Base-by-base conservation (phyloP, 805 yeast species). In the Kodamaea fukazawae region DNA sequence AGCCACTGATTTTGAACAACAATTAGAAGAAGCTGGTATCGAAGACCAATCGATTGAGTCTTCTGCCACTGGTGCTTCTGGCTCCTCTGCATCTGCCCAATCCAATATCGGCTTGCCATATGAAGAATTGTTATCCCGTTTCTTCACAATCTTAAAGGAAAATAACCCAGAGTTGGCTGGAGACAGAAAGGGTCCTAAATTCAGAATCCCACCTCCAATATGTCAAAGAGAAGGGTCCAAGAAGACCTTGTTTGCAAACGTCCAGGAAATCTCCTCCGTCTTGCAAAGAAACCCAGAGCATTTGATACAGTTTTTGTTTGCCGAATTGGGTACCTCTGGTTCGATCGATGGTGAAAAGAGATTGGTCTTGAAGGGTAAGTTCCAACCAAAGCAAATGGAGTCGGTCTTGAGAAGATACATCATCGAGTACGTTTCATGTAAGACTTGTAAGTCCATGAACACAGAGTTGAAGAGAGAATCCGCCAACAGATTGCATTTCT, bases 301-400 rank as follows among this genome's bases (percentile, higher is more conserved):
- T 70, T 81, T 93, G 50, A 93, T 93, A 65, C 96, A 89, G 72
- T 93, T 85, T 69, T 70, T 93, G 67, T 93, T 93, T 70, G 97
- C 98, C 1, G 99, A 93, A 73, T 76, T 93, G 78, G 99, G 99
- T 82, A 93, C 99, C 14, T 88, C 98, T 2, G 99, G 99, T 61
- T 90, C 97, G 41, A 91, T 93, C 45, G 99, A 93, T 70, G 99
- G 98, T 65, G 91, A 87, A 67, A 87, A 89, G 75, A 84, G 99
- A 69, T 79, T 93, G 64, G 89, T 93, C 48, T 91, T 93, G 65
- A 93, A 88, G 75, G 99, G 99, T 75, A 86, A 95, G 67, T 93
- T 89, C 76, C 95, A 86, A 72, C 96, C 96, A 54, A 93, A 91
- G 70, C 96, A 90, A 68, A 83, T 93, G 77, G 99, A 93, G 71